These are phyloP conservation scores for Didymella arachidicola DNA, from an alignment of 2,329 filamentous ascomycete genomes.

Conservation along the genomic window DNA sequence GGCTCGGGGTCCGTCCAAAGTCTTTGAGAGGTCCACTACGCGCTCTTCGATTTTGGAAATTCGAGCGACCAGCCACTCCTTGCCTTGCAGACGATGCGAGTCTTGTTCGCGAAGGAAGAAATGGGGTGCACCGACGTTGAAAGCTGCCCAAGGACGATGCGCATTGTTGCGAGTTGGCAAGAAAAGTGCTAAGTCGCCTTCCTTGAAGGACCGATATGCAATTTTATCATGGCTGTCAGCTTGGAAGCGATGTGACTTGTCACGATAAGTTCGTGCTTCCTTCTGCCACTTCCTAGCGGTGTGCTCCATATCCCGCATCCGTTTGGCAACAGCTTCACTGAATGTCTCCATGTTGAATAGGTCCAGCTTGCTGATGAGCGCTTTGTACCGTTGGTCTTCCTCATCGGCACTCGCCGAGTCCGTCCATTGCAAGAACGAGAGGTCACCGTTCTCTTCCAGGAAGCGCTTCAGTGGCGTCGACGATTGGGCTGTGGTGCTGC, in stretches of 20 bases:
- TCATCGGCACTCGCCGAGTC: slow-evolving; percentile 69
- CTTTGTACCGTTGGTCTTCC: slow-evolving; percentile 76
- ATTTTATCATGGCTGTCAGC: slow-evolving; percentile 95
- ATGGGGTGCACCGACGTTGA: slow-evolving; percentile 96
- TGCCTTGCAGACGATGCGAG: slow-evolving; percentile 78
- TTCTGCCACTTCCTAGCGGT: slow-evolving; percentile 92
- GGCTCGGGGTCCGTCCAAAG: slow-evolving; percentile 62
- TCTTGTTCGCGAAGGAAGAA: slow-evolving; percentile 97
- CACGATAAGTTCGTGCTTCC: slow-evolving; percentile 84
- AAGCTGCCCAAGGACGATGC: slow-evolving; percentile 95
- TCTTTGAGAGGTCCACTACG: slow-evolving; percentile 89
- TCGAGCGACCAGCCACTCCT: slow-evolving; percentile 96
- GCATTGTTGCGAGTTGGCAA: slow-evolving; percentile 93
- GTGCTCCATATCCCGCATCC: slow-evolving; percentile 91
- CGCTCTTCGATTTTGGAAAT: slow-evolving; percentile 92
- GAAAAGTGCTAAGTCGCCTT: slow-evolving; percentile 93
- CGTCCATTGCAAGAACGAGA: slow-evolving; percentile 84
- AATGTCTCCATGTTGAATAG: slow-evolving; percentile 86
- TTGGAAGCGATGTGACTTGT: slow-evolving; percentile 81
- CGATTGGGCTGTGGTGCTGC: slow-evolving; percentile 65
- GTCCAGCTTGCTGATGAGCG: slow-evolving; percentile 76
- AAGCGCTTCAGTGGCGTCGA: slow-evolving; percentile 62
- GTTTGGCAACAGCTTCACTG: slow-evolving; percentile 83
- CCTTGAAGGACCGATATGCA: slow-evolving; percentile 93
- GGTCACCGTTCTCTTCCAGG: slow-evolving; percentile 69